These are phyloP conservation scores for Amanita pallidorosea DNA, from an alignment of 768 basidiomycete genomes.

Conservation along the genomic window DNA sequence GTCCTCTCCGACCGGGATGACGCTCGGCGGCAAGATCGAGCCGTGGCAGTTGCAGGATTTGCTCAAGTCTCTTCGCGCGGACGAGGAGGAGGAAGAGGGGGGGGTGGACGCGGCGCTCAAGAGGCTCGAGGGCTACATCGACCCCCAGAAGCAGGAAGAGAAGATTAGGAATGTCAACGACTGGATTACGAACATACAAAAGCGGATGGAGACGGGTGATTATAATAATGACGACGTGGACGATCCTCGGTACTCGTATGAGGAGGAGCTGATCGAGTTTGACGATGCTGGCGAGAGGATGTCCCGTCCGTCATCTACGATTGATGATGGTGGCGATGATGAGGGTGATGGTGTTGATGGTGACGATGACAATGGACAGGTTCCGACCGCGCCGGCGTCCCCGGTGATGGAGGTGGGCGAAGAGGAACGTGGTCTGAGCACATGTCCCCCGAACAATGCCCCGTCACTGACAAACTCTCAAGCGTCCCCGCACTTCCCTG, in stretches of 20 bases:
- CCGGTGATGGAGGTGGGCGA: not conserved
- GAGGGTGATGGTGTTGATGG: not conserved
- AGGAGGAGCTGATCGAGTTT: slow-evolving; percentile 22
- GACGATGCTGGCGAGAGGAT: slow-evolving; percentile 12
- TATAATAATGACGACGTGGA: slow-evolving; percentile 43
- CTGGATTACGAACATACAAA: slow-evolving; percentile 68
- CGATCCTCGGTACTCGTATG: slow-evolving; percentile 39
- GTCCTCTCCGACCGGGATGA: slow-evolving; percentile 27
- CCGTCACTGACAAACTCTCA: slow-evolving; percentile 26
- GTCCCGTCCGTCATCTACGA: slow-evolving; percentile 12
- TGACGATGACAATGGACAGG: not conserved
- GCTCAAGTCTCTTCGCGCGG: slow-evolving; percentile 63
- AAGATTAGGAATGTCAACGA: slow-evolving; percentile 71
- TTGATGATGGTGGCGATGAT: slow-evolving; percentile 5
- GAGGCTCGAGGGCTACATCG: slow-evolving; percentile 80
- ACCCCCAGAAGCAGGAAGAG: slow-evolving; percentile 56
- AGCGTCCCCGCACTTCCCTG: slow-evolving; percentile 19
- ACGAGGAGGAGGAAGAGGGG: slow-evolving; percentile 49
- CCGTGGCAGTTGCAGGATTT: slow-evolving; percentile 79
- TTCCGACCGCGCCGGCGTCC: not conserved
- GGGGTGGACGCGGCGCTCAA: slow-evolving; percentile 77
- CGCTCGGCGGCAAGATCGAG: slow-evolving; percentile 43
- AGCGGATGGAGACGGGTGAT: slow-evolving; percentile 53
- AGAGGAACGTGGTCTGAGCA: no score
- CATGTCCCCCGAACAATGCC: slow-evolving; percentile 10